phyloP scores from a whole-genome alignment of 2,329 filamentous ascomycete species.

The Dactylellina drechsleri region DNA sequence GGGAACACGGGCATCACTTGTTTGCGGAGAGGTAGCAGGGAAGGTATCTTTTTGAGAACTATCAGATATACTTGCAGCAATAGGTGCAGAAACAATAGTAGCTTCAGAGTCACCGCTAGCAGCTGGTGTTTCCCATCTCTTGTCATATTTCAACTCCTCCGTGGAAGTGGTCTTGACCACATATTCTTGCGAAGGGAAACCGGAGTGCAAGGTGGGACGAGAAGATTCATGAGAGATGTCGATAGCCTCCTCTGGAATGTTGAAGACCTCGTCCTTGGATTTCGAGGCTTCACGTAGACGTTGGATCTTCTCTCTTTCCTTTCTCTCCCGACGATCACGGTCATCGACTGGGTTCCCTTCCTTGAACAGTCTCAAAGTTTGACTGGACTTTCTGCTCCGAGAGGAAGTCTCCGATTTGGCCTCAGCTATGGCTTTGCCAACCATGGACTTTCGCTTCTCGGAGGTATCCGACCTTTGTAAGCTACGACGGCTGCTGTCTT shows the following conservation, averaged over 20 bases:
- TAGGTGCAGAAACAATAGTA: slow-evolving; percentile 53
- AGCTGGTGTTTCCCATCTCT: slow-evolving; percentile 43
- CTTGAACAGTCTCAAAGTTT: slow-evolving; percentile 74
- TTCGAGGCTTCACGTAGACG: slow-evolving; percentile 47
- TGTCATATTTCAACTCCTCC: slow-evolving; percentile 25
- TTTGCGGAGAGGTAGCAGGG: slow-evolving; percentile 44
- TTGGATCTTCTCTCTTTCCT: slow-evolving; percentile 67
- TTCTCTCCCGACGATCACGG: slow-evolving; percentile 56
- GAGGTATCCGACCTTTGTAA: slow-evolving; percentile 33
- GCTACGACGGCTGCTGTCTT: slow-evolving; percentile 32
- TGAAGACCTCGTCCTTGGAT: slow-evolving; percentile 47
- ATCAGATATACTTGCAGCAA: slow-evolving; percentile 54
- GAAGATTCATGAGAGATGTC: slow-evolving; percentile 44
- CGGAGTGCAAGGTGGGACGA: slow-evolving; percentile 38
- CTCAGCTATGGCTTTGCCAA: slow-evolving; percentile 52
- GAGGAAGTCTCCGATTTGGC: slow-evolving; percentile 60
- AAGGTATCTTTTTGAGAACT: slow-evolving; percentile 54
- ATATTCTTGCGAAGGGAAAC: slow-evolving; percentile 42
- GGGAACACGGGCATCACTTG: slow-evolving; percentile 53
- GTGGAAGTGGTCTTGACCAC: not conserved
- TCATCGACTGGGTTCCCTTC: slow-evolving; percentile 64
- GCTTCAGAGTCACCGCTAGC: slow-evolving; percentile 45
- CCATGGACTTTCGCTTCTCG: slow-evolving; percentile 50
- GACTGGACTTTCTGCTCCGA: slow-evolving; percentile 74
- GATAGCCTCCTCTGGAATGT: slow-evolving; percentile 52